Evolutionary conservation across 169 alveolate genomes (phyloP).

Genomic region (Plasmodium blacklocki): DNA sequence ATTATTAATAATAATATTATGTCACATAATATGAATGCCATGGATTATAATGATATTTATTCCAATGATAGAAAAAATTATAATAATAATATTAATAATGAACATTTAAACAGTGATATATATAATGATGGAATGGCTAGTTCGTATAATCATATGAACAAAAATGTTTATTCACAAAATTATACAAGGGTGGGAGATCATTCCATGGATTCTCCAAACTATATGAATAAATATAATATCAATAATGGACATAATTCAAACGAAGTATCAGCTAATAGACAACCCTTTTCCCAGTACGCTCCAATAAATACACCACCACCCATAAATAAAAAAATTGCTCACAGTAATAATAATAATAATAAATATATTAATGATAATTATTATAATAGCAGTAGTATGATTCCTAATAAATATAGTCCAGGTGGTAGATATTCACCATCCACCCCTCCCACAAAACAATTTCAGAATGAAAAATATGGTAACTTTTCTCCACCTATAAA

Average conservation of each 20-base stretch:
- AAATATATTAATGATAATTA: background rate
- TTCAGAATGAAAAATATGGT: conserved; percentile 4
- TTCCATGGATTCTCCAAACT: background rate
- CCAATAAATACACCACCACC: too few species aligned
- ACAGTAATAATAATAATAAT: background rate
- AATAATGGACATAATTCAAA: background rate
- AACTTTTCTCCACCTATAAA: conserved; percentile 21
- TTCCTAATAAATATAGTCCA: background rate
- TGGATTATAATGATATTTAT: too few species aligned
- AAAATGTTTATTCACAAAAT: conserved; percentile 6
- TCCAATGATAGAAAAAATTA: too few species aligned
- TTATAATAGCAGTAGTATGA: conserved; percentile 1
- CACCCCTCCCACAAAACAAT: background rate
- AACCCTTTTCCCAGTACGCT: background rate
- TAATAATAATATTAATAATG: background rate
- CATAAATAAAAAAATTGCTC: background rate
- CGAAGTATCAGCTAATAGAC: background rate
- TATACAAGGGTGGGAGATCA: background rate
- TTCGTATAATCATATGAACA: background rate
- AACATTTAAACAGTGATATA: background rate
- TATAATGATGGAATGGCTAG: background rate
- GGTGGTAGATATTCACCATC: background rate
- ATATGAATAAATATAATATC: conserved; percentile 18
- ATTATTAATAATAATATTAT: too few species aligned
- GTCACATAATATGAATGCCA: too few species aligned